Percentiles rank a stretch among this genome's conserved stretches.
These are phyloP conservation scores for Starmerella sp. DNA, from an alignment of 805 yeast species.

Conservation along the genomic window DNA sequence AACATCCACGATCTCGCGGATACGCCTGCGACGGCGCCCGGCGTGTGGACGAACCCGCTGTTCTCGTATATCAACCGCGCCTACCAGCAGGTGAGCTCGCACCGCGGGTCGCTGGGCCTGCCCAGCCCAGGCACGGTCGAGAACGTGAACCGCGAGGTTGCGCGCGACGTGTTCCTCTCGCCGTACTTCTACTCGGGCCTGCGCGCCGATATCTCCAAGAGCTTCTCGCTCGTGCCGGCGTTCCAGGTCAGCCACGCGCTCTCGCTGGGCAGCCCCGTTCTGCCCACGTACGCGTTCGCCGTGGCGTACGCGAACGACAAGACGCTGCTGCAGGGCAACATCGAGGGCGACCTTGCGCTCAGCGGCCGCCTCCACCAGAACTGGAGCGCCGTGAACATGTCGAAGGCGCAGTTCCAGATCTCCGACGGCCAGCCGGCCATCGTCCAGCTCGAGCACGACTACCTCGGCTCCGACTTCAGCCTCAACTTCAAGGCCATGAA, in stretches of 20 bases:
- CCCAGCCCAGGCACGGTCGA: constrained; percentile 91
- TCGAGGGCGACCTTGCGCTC: constrained; percentile 76
- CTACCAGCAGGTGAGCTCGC: constrained; percentile 34
- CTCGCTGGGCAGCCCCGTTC: constrained; percentile 69
- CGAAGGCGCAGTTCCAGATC: constrained; percentile 80
- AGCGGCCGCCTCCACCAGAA: constrained; percentile 85
- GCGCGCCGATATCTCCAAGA: constrained; percentile 91
- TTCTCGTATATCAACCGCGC: constrained; percentile 16
- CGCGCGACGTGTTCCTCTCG: constrained; percentile 81
- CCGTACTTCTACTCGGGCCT: constrained; percentile 90
- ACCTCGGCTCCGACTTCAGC: constrained; percentile 79
- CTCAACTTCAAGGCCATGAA: constrained; percentile 82
- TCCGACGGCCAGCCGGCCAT: constrained; percentile 83
- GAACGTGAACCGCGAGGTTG: constrained; percentile 83
- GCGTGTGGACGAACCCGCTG: constrained; percentile 22
- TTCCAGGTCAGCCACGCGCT: constrained; percentile 95
- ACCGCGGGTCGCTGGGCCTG: constrained; percentile 71
- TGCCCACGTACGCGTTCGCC: constrained; percentile 85
- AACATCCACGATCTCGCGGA: constrained; percentile 19
- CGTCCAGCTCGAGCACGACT: constrained; percentile 94
- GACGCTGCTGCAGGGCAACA: constrained; percentile 77
- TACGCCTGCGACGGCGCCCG: constrained; percentile 19
- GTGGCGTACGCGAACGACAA: constrained; percentile 82
- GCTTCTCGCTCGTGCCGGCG: constrained; percentile 70
- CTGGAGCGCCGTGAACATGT: constrained; percentile 67